These are phyloP conservation scores for Boletus rufocinnamomeus DNA, from an alignment of 768 basidiomycete genomes.

Conservation along the genomic window DNA sequence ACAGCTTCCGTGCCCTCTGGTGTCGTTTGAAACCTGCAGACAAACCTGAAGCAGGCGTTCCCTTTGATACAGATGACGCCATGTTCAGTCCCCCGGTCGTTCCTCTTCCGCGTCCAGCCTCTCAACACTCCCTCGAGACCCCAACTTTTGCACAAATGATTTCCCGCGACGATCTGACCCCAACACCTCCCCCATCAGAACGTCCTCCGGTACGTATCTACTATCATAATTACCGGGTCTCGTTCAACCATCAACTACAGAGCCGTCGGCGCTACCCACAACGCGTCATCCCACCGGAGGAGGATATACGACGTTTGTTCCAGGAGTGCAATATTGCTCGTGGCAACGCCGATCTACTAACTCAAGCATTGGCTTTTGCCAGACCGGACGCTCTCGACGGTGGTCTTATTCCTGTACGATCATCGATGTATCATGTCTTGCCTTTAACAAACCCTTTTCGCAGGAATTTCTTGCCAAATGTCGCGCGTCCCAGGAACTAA, in stretches of 20 bases:
- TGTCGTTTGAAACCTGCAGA: constrained; percentile 74
- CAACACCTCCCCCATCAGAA: constrained; percentile 31
- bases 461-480: constrained; percentile 87
- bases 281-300: constrained; percentile 69
- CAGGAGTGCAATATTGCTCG: constrained; percentile 84
- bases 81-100: constrained; percentile 73
- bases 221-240: background rate
- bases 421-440: background rate
- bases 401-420: constrained; percentile 66
- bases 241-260: constrained; percentile 6
- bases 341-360: constrained; percentile 76
- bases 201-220: constrained; percentile 21
- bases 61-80: constrained; percentile 74
- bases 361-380: constrained; percentile 67
- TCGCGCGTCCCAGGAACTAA: constrained; percentile 77
- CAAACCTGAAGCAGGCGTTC: constrained; percentile 83
- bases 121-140: constrained; percentile 34
- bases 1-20: constrained; percentile 75
- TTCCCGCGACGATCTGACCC: constrained; percentile 29
- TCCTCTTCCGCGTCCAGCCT: constrained; percentile 32
- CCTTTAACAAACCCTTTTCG: background rate
- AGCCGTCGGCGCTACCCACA: constrained; percentile 22
- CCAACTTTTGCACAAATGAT: constrained; percentile 42
- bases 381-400: constrained; percentile 67
- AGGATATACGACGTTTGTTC: constrained; percentile 80